These are phyloP conservation scores for Sporisorium scitamineum DNA, from an alignment of 1,284 basidiomycete genomes.

Conservation along the genomic window DNA sequence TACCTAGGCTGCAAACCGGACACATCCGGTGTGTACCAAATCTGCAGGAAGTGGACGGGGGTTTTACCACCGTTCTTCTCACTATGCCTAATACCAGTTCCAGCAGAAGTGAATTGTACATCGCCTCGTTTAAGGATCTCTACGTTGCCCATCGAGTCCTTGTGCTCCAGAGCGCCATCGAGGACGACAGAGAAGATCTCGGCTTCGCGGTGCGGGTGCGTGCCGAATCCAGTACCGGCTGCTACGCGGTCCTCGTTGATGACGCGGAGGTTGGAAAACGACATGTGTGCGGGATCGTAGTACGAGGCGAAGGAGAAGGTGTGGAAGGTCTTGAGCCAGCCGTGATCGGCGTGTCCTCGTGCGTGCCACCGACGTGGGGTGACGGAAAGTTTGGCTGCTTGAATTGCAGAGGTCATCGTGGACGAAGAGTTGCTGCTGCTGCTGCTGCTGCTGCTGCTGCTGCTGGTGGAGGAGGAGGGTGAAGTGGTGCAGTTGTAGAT, in stretches of 20 bases:
- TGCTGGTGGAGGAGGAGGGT: background rate
- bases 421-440: too few species aligned
- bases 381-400: constrained; percentile 33
- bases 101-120: constrained; percentile 89
- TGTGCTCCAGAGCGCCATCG: constrained; percentile 79
- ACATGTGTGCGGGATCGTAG: constrained; percentile 74
- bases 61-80: constrained; percentile 78
- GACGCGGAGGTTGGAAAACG: constrained; percentile 71
- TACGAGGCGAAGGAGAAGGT: constrained; percentile 80
- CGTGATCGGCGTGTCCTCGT: constrained; percentile 75
- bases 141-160: constrained; percentile 84
- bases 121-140: constrained; percentile 89
- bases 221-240: constrained; percentile 83
- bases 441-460: too few species aligned
- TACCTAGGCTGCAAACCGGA: constrained; percentile 44
- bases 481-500: background rate
- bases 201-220: constrained; percentile 79
- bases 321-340: constrained; percentile 79
- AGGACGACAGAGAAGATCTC: constrained; percentile 93
- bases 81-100: constrained; percentile 80
- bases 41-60: constrained; percentile 61
- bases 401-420: constrained; percentile 18
- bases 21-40: constrained; percentile 57
- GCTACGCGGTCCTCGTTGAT: constrained; percentile 92
- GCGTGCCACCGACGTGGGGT: constrained; percentile 39